Conservation (phyloP, 1,284 basidiomycete species). For the Phylloboletellus chloephorus region DNA sequence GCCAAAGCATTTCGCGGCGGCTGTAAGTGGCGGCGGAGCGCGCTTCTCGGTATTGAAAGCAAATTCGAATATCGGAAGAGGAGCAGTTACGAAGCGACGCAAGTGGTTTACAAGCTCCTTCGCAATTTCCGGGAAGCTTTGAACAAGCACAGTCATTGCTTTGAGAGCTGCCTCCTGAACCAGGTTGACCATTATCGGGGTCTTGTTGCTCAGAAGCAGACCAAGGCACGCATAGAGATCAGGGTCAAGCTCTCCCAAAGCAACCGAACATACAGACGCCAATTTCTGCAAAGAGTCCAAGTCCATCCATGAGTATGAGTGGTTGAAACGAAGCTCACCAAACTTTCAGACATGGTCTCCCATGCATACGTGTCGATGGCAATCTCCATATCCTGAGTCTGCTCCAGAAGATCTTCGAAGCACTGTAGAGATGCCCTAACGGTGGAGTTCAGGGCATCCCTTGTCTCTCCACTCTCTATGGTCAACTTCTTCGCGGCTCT, state of each 20-base stretch:
- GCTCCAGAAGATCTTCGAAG: slow-evolving; percentile 66
- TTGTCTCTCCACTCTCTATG: slow-evolving; percentile 35
- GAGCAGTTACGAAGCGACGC: slow-evolving; percentile 84
- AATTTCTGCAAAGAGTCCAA: slow-evolving; percentile 62
- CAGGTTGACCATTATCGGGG: slow-evolving; percentile 74
- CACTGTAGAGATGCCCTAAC: slow-evolving; percentile 62
- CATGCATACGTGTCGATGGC: slow-evolving; percentile 80
- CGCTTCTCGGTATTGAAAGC: slow-evolving; percentile 72
- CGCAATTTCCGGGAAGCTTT: slow-evolving; percentile 81
- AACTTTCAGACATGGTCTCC: slow-evolving; percentile 81
- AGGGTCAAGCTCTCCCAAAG: slow-evolving; percentile 63
- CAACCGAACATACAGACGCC: slow-evolving; percentile 78
- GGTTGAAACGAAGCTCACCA: slow-evolving; percentile 40
- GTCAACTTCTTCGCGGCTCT: slow-evolving; percentile 40
- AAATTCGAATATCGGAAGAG: slow-evolving; percentile 83
- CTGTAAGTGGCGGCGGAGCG: slow-evolving; percentile 70
- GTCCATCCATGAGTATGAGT: neutral
- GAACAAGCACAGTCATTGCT: slow-evolving; percentile 73
- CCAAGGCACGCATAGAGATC: slow-evolving; percentile 69
- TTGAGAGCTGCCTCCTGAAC: slow-evolving; percentile 86
- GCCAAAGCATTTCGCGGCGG: slow-evolving; percentile 86
- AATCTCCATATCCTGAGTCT: slow-evolving; percentile 74
- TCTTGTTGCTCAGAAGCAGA: slow-evolving; percentile 74
- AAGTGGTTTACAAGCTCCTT: slow-evolving; percentile 74
- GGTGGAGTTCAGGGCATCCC: slow-evolving; percentile 43